These are phyloP conservation scores for Aureobasidium sp. DNA, from an alignment of 2,329 filamentous ascomycete species.

Conservation along the genomic window DNA sequence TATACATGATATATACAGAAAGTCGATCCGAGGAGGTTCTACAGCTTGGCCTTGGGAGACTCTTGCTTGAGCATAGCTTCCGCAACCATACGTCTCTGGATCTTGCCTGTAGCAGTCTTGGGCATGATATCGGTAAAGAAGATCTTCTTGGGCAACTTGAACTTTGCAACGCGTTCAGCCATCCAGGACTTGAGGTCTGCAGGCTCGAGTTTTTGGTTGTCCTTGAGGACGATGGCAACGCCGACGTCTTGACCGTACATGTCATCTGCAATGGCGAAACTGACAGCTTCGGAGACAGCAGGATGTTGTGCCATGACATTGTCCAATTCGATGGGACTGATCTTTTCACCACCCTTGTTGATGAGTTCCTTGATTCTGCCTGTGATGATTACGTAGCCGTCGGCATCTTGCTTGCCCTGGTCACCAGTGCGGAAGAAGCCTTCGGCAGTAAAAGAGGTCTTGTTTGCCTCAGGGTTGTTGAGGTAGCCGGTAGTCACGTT, in stretches of 20 bases:
- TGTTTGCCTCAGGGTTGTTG: slow-evolving; percentile 72
- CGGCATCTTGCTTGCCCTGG: slow-evolving; percentile 70
- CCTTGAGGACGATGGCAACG: slow-evolving; percentile 66
- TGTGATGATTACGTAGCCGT: slow-evolving; percentile 78
- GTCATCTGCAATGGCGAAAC: slow-evolving; percentile 74
- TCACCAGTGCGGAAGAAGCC: slow-evolving; percentile 86
- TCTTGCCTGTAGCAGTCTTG: slow-evolving; percentile 87
- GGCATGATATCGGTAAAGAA: slow-evolving; percentile 76
- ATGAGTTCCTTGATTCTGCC: slow-evolving; percentile 92
- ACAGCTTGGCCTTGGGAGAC: slow-evolving; percentile 15
- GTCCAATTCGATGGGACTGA: slow-evolving; percentile 79
- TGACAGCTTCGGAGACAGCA: slow-evolving; percentile 67
- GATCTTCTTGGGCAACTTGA: slow-evolving; percentile 70
- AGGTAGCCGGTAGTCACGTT: slow-evolving; percentile 82
- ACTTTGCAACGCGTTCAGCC: slow-evolving; percentile 63
- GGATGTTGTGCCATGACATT: slow-evolving; percentile 70
- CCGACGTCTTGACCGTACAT: slow-evolving; percentile 77
- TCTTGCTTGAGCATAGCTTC: slow-evolving; percentile 66
- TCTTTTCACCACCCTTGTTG: slow-evolving; percentile 85
- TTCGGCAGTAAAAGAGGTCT: slow-evolving; percentile 60
- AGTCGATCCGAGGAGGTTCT: neutral
- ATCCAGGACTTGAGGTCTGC: slow-evolving; percentile 62
- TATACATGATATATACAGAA: neutral
- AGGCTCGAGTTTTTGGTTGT: slow-evolving; percentile 45
- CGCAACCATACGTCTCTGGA: slow-evolving; percentile 77